Evolutionary conservation across 2,329 filamentous ascomycete species (phyloP), one percentile per base, ranked within the genome.

Genomic region (Pestalotiopsis sp.): DNA sequence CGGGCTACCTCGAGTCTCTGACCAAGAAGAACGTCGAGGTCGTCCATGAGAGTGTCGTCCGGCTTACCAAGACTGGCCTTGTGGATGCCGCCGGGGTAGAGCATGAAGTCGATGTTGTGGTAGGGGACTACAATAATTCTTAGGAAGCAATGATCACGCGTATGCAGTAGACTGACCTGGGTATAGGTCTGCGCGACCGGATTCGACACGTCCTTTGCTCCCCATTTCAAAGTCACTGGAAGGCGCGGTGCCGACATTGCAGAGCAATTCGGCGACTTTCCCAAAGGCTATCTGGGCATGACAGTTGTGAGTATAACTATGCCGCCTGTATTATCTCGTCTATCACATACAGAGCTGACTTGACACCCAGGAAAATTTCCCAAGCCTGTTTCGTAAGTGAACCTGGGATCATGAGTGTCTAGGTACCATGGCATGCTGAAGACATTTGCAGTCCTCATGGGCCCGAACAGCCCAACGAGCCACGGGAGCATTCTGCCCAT

Each of bases 401-500:
- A 7, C 27, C n/a, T 52, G 17, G 6, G 20, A 9, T n/a, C 9
- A 23, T 17, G 17, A 23, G 20, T n/a, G 17, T n/a, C 4, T 4
- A 13, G 56, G 25, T 27, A 14, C 7, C 3, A 23, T 14, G 25
- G 7, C 23, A 59, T 59, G 17, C 45, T 52, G 6, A 52, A 6
- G 45, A 23, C 3, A 0, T 3, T 17, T n/a, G 17, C 57, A 36
- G 13, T 74, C 56, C 68, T 73, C 31, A 68, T 75, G 62, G 75
- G 75, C 3, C 75, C 75, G 7, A 76, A 75, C 61, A 72, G 70
- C n/a, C 70, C 70, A 14, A 66, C 73, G 63, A 73, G 73, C 23
- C 72, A 75, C 45, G 72, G 73, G 11, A 73, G 73, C 12, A 63
- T 75, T 20, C 69, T 74, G 9, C 69, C 73, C 36, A 73, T 75